Base-by-base conservation (phyloP, 2,329 filamentous ascomycete species). In the Lithohypha guttulata region DNA sequence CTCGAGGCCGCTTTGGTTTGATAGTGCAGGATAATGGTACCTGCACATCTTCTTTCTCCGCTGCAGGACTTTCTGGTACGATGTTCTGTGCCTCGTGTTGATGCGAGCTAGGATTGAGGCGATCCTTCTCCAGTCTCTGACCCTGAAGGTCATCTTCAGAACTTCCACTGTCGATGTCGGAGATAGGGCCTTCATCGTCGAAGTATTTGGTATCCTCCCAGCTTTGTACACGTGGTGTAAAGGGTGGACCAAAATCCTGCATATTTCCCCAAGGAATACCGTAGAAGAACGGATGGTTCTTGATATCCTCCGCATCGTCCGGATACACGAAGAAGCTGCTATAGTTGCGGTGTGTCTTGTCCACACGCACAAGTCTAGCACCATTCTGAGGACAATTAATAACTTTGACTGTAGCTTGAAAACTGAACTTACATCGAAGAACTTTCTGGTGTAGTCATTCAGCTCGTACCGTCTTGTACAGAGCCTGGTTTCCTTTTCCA, bases 291-390 rank as follows among this genome's bases (percentile, higher is more conserved):
- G 76, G 74, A 60, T 96, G 91, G 3, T 70, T 63, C 57, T 93
- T 95, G 66, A 96, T 93, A 40, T 95, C 86, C 47, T 83, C 76
- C 1, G 84, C 87, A 53, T 93, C 87, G 45, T 91, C 73, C 0
- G 82, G 68, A 52, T 85, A 89, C 3, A 96, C 87, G 39, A 81
- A 80, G 21, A 76, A 68, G 20, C 69, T 65, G 41, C 60, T 60
- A 43, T 67, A 60, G 49, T 65, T 60, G 44, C 53, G 53, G 29
- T 52, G 50, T 6, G 38, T 45, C 36, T 55, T 55, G 51, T 62
- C 46, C 34, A 57, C 42, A 44, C 43, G 42, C 50, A 53, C 47
- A 14, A 42, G 36, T 7, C 48, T 25, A 9, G 50, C 17, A 14
- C 39, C 40, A 10, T 36, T 42, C 15, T 35, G n/a, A n/a, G n/a